Percentiles rank a stretch among this genome's conserved stretches.
Conservation (phyloP, 306 rosid species). For the Rosa lucieae region DNA sequence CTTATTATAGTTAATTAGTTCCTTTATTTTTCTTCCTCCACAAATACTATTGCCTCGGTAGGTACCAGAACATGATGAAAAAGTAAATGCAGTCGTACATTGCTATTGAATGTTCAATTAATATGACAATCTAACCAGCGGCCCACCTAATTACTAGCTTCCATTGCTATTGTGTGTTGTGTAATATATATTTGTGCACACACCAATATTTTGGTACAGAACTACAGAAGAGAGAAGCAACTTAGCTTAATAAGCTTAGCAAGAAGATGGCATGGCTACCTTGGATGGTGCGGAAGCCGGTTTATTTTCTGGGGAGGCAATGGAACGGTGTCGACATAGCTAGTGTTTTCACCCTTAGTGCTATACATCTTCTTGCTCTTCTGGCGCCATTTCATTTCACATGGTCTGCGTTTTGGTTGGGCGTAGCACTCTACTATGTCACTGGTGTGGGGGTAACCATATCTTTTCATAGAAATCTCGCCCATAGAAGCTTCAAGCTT, state of each 20-base stretch:
- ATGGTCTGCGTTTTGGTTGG: constrained; percentile 65
- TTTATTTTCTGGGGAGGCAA: constrained; percentile 43
- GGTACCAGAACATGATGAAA: too few relatives aligned
- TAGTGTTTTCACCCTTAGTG: constrained; percentile 49
- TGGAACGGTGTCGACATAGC: constrained; percentile 64
- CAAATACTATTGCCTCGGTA: too few relatives aligned
- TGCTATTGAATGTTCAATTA: too few relatives aligned
- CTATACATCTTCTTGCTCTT: constrained; percentile 50
- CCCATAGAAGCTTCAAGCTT: constrained; percentile 79
- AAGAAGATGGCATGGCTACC: not conserved
- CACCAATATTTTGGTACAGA: not conserved
- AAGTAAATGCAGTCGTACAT: too few relatives aligned
- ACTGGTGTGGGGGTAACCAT: constrained; percentile 79
- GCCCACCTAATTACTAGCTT: too few relatives aligned
- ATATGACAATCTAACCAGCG: too few relatives aligned
- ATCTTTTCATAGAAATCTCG: constrained; percentile 75
- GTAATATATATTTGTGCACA: not conserved
- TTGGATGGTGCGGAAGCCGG: not conserved
- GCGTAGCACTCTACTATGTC: constrained; percentile 53
- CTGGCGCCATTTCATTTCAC: constrained; percentile 75
- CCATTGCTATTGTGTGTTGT: too few relatives aligned
- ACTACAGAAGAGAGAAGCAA: not conserved
- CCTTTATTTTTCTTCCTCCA: too few relatives aligned
- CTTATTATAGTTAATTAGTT: too few relatives aligned
- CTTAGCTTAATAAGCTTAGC: not conserved